A percentile compares a stretch with the other conserved stretches of the same genome.
Conservation (phyloP, 345 rosid genomes). For the Toxicodendron radicans region DNA sequence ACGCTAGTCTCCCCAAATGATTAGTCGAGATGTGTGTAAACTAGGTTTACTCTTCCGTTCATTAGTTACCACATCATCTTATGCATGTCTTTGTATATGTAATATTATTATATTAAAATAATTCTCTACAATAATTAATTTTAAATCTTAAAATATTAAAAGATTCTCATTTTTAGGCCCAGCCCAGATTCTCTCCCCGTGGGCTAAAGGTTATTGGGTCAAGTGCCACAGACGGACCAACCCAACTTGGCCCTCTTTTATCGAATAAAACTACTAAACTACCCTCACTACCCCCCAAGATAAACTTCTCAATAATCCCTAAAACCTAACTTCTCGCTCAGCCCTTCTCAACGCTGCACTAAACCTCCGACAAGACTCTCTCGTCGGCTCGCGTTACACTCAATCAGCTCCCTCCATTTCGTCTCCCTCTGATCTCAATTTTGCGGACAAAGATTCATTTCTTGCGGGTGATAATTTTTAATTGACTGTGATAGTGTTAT, state of each 20-base stretch:
- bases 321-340: background rate
- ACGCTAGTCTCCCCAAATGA: too few relatives aligned
- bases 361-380: background rate
- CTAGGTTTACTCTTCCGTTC: too few relatives aligned
- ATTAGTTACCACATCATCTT: too few relatives aligned
- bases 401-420: background rate
- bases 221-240: background rate
- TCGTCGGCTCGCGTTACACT: background rate
- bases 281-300: background rate
- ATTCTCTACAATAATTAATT: too few relatives aligned
- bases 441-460: background rate
- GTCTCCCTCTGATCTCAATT: background rate
- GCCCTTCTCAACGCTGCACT: background rate
- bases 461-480: background rate
- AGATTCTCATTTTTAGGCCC: too few relatives aligned
- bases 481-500: background rate
- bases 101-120: too few relatives aligned
- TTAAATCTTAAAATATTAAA: too few relatives aligned
- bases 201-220: background rate
- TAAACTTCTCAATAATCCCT: background rate
- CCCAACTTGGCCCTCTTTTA: background rate
- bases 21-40: too few relatives aligned
- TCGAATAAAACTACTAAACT: background rate
- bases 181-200: too few relatives aligned
- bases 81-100: too few relatives aligned